A percentile compares a stretch with the other conserved stretches of the same genome.
Evolutionary conservation across 495 filamentous ascomycete species (phyloP).

Genomic region (Evernia prunastri): DNA sequence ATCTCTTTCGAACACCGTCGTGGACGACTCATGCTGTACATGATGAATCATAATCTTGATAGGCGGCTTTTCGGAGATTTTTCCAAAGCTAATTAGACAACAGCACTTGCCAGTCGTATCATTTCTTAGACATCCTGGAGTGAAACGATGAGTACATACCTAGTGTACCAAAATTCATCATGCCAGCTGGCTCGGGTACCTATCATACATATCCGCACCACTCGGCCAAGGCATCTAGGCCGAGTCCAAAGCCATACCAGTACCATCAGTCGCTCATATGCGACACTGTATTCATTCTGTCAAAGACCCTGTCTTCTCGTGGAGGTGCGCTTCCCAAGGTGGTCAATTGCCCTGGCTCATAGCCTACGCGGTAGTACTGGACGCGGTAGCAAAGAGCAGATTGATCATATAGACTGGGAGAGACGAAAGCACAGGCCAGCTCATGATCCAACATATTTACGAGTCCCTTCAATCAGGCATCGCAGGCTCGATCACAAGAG

Average conservation of each 20-base stretch:
- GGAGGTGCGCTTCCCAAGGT: not conserved
- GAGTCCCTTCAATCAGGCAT: not conserved
- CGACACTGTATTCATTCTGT: not conserved
- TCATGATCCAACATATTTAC: not conserved
- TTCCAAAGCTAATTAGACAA: not conserved
- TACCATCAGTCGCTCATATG: not conserved
- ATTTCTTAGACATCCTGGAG: not conserved
- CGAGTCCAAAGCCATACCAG: not conserved
- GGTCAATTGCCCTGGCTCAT: not conserved
- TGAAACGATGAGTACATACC: not conserved
- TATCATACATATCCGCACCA: conserved; percentile 2
- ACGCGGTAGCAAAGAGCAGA: not conserved
- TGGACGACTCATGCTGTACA: no score
- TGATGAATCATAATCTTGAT: not conserved
- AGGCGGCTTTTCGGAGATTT: not conserved
- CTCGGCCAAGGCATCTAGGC: not conserved
- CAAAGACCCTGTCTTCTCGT: not conserved
- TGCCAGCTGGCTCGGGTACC: not conserved
- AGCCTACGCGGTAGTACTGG: not conserved
- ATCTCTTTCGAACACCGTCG: not conserved
- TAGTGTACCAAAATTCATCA: not conserved
- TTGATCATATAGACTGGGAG: not conserved
- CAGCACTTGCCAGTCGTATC: not conserved
- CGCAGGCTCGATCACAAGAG: not conserved
- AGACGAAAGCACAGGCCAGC: not conserved